phyloP scores from a whole-genome alignment of 202 grass and related monocot species.

The Zoysia matrella region DNA sequence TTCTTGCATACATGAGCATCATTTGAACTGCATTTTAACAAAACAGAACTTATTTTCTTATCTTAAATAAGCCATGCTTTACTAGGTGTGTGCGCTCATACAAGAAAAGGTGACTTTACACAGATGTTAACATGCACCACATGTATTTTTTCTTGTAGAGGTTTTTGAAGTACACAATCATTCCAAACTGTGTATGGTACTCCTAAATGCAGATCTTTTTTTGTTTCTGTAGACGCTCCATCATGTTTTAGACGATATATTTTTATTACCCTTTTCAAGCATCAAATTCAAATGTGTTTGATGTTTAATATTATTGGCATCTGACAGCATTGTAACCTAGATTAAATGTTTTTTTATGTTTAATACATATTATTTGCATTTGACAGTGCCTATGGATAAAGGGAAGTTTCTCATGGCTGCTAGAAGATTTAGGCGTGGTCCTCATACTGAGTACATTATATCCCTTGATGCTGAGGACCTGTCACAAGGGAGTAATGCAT shows the following conservation, averaged over 20 bases:
- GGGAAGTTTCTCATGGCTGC: conserved; percentile 97
- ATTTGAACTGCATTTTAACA: no score
- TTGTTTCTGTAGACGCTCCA: not conserved
- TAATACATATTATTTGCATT: not conserved
- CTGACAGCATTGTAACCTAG: not conserved
- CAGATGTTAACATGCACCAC: not conserved
- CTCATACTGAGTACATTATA: conserved; percentile 85
- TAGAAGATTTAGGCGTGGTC: conserved; percentile 79
- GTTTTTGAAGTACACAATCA: not conserved
- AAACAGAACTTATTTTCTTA: no score
- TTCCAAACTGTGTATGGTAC: not conserved
- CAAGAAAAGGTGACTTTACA: no score
- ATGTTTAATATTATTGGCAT: conserved; percentile 14
- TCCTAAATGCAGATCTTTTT: not conserved
- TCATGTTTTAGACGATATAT: not conserved
- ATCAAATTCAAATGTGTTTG: not conserved
- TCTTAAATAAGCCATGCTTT: no score
- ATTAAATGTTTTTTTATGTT: no score
- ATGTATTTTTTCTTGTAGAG: not conserved
- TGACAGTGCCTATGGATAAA: conserved; percentile 68
- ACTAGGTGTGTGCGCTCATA: no score
- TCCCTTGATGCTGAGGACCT: conserved; percentile 84
- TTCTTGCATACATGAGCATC: no score
- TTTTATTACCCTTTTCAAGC: conserved; percentile 4
- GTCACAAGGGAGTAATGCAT: conserved; percentile 83